Evolutionary conservation across 176 grass and related monocot species (phyloP).

Genomic region (Dactylis glomerata): DNA sequence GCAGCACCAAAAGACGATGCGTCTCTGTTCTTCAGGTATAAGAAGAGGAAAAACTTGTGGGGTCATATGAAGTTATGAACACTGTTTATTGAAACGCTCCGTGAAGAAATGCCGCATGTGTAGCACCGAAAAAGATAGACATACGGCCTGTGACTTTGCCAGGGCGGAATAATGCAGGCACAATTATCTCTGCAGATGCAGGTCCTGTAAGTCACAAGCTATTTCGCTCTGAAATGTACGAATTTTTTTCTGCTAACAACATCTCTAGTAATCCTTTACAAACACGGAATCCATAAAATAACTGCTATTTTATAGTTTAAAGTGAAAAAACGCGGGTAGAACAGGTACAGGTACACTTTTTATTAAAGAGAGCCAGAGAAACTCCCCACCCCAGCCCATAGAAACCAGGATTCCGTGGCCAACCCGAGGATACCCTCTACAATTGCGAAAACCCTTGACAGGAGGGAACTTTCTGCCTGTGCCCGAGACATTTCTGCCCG

Average conservation of each 20-base stretch:
- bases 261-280: too few species aligned
- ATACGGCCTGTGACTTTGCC: not conserved
- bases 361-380: too few species aligned
- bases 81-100: not conserved
- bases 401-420: too few species aligned
- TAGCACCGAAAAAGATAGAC: not conserved
- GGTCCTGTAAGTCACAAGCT: not conserved
- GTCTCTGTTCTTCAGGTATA: not conserved
- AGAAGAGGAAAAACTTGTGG: not conserved
- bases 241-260: not conserved
- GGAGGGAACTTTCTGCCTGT: too few species aligned
- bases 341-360: too few species aligned
- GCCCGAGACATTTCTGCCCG: too few species aligned
- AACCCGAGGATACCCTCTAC: too few species aligned
- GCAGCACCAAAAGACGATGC: not conserved
- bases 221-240: not conserved
- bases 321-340: too few species aligned
- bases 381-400: too few species aligned
- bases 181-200: not conserved
- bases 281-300: too few species aligned
- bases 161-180: not conserved
- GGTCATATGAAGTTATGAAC: not conserved
- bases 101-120: not conserved
- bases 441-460: too few species aligned
- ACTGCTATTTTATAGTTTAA: too few species aligned